phyloP scores from a whole-genome alignment of 169 alveolate species.

The Hepatocystis sp. region DNA sequence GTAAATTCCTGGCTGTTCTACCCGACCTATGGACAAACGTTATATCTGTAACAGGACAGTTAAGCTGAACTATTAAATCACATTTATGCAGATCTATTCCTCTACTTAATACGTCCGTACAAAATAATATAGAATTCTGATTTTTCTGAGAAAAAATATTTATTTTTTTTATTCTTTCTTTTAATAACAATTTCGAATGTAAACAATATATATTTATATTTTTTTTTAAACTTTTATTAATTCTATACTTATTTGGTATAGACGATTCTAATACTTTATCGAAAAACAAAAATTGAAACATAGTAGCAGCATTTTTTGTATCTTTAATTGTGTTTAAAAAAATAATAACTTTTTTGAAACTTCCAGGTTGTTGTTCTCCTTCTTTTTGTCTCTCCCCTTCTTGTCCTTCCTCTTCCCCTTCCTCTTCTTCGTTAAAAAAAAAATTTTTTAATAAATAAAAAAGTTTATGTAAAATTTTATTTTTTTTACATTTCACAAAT shows the following conservation, averaged over 20 bases:
- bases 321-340: conserved; percentile 60
- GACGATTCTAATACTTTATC: conserved; percentile 39
- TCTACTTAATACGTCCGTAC: conserved; percentile 96
- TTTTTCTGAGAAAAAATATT: conserved; percentile 27
- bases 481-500: conserved; percentile 52
- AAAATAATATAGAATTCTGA: conserved; percentile 87
- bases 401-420: neutral
- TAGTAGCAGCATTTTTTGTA: conserved; percentile 13
- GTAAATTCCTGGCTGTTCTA: conserved; percentile 95
- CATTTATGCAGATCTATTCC: conserved; percentile 95
- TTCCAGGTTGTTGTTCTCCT: neutral
- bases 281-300: conserved; percentile 36
- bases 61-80: conserved; percentile 94
- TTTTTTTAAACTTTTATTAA: conserved; percentile 11
- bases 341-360: conserved; percentile 43
- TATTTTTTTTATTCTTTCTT: conserved; percentile 46
- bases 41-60: conserved; percentile 92
- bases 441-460: conserved; percentile 28
- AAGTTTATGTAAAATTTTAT: conserved; percentile 17
- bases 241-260: conserved; percentile 51
- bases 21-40: conserved; percentile 96
- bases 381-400: neutral
- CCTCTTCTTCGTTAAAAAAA: conserved; percentile 1
- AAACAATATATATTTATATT: conserved; percentile 23
- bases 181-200: conserved; percentile 50